These are phyloP conservation scores for Chalaropsis thielavioides DNA, from an alignment of 2,329 filamentous ascomycete species.

Conservation along the genomic window DNA sequence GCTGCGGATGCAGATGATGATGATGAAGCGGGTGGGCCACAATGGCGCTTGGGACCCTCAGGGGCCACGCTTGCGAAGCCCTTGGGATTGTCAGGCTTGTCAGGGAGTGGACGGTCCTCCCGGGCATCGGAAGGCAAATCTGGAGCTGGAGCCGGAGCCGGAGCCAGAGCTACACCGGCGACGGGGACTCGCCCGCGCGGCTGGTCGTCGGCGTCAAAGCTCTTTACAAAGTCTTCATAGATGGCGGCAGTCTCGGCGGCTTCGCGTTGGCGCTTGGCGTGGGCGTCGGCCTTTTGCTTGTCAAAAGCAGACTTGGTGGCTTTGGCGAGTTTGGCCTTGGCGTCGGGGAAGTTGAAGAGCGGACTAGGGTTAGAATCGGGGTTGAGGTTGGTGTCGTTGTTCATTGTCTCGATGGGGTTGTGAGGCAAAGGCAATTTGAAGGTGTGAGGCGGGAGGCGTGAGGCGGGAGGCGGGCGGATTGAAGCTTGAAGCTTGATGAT, in stretches of 20 bases:
- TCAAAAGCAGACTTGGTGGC: constrained; percentile 78
- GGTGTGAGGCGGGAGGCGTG: no score
- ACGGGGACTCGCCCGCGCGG: constrained; percentile 18
- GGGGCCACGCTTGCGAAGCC: neutral
- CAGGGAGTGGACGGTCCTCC: no score
- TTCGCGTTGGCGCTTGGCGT: constrained; percentile 73
- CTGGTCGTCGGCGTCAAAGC: constrained; percentile 48
- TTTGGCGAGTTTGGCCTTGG: constrained; percentile 63
- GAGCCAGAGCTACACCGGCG: no score
- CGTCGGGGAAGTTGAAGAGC: constrained; percentile 48
- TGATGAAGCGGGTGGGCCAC: constrained; percentile 32
- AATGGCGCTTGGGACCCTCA: constrained; percentile 46
- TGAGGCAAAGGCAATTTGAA: no score
- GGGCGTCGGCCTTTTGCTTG: constrained; percentile 73
- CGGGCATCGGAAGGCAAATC: neutral
- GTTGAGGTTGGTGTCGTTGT: neutral
- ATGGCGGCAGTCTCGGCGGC: constrained; percentile 77
- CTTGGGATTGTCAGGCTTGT: constrained; percentile 5
- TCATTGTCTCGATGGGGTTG: no score
- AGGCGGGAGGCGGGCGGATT: no score
- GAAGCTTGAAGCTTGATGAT: no score
- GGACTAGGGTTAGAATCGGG: neutral
- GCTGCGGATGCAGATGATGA: neutral
- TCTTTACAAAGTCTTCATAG: constrained; percentile 77
- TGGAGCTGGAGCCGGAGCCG: neutral